Conservation (phyloP, 2,329 filamentous ascomycete species). For the Trichothecium roseum region DNA sequence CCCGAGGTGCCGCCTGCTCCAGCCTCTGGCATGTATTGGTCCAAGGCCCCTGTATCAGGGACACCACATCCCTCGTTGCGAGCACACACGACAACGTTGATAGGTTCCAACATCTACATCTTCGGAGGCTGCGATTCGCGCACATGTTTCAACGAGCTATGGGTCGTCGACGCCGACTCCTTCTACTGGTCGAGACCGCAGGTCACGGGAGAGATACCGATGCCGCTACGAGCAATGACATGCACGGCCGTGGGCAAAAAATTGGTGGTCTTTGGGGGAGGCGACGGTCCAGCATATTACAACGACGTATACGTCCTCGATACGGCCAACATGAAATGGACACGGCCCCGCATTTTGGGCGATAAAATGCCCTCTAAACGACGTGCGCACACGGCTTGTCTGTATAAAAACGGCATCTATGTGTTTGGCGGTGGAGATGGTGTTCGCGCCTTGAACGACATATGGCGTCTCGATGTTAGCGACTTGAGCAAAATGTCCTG, state of each 20-base stretch:
- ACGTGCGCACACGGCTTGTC: conserved; percentile 58
- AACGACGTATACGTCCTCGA: conserved; percentile 65
- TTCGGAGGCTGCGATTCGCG: conserved; percentile 60
- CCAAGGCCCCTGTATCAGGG: conserved; percentile 53
- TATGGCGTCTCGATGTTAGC: conserved; percentile 61
- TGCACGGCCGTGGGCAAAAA: conserved; percentile 63
- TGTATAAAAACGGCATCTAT: conserved; percentile 62
- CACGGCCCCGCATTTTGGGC: conserved; percentile 47
- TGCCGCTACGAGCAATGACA: conserved; percentile 60
- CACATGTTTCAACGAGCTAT: conserved; percentile 59
- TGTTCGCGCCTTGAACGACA: conserved; percentile 59
- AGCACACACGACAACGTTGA: conserved; percentile 56
- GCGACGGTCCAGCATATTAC: conserved; percentile 61
- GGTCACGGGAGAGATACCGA: conserved; percentile 53
- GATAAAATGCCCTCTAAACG: conserved; percentile 50
- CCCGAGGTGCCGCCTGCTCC: conserved; percentile 53
- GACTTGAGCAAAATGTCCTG: conserved; percentile 59
- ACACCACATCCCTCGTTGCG: conserved; percentile 49
- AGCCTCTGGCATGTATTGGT: conserved; percentile 66
- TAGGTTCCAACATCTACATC: conserved; percentile 57
- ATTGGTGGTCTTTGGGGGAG: conserved; percentile 58
- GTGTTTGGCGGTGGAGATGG: conserved; percentile 64
- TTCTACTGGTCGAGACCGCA: conserved; percentile 60
- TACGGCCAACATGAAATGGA: conserved; percentile 59
- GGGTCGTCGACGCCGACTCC: conserved; percentile 58